These are phyloP conservation scores for Talaromyces islandicus DNA, from an alignment of 2,329 filamentous ascomycete genomes.

Conservation along the genomic window DNA sequence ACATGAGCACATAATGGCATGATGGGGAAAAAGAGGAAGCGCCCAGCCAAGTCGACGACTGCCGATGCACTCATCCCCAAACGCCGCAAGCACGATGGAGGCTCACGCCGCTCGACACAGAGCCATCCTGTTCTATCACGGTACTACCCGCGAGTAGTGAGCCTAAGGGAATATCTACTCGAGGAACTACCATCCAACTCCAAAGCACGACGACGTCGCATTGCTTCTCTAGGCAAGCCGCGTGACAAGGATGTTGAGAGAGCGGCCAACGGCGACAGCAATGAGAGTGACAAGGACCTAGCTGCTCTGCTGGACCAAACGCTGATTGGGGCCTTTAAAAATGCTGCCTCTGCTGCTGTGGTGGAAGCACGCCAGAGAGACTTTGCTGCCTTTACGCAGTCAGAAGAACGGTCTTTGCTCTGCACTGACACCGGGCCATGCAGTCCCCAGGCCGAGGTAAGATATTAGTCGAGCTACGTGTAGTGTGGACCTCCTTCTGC, in stretches of 20 bases:
- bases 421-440: constrained; percentile 32
- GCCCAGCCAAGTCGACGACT: constrained; percentile 20
- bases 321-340: constrained; percentile 53
- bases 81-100: constrained; percentile 4
- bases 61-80: background rate
- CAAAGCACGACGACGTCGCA: constrained; percentile 44
- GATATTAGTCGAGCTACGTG: background rate
- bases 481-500: constrained; percentile 39
- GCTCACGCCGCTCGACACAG: background rate
- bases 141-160: constrained; percentile 61
- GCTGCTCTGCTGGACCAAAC: constrained; percentile 61
- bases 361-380: constrained; percentile 44
- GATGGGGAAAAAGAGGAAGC: constrained; percentile 41
- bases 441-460: constrained; percentile 54
- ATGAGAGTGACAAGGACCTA: constrained; percentile 27
- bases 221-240: constrained; percentile 28
- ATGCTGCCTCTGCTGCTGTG: constrained; percentile 21
- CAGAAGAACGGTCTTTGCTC: constrained; percentile 38
- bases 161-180: constrained; percentile 66
- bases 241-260: background rate
- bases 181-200: constrained; percentile 61
- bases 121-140: constrained; percentile 59
- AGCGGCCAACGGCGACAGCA: background rate
- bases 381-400: constrained; percentile 59
- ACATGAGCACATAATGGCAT: background rate